Conservation (phyloP, 1,284 basidiomycete genomes). For the Cutaneotrichosporon cavernicola region DNA sequence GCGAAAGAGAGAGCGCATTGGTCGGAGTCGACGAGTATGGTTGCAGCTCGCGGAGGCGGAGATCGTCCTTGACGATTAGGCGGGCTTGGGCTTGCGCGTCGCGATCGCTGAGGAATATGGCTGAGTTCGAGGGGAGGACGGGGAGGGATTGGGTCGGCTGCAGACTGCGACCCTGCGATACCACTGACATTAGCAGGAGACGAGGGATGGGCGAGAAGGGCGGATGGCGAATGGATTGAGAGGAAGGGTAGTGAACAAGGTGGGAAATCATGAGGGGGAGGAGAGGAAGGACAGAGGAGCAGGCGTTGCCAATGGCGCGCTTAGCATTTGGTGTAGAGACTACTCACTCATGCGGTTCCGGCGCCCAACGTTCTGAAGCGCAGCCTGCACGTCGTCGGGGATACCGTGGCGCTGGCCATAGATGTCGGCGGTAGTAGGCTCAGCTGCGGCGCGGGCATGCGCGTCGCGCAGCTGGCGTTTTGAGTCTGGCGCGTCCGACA, state of each 20-base stretch:
- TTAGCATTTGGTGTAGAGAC: background rate
- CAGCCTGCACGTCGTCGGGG: slow-evolving; percentile 32
- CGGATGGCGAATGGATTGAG: background rate
- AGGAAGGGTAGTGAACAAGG: slow-evolving; percentile 6
- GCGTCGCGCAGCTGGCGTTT: slow-evolving; percentile 33
- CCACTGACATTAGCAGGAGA: slow-evolving; percentile 16
- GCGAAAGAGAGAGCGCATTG: slow-evolving; percentile 20
- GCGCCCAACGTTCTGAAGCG: slow-evolving; percentile 40
- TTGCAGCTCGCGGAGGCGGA: slow-evolving; percentile 34
- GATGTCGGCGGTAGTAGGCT: slow-evolving; percentile 38
- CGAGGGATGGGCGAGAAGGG: background rate
- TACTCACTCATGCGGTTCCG: slow-evolving; percentile 40
- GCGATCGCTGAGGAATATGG: slow-evolving; percentile 30
- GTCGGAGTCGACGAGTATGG: slow-evolving; percentile 26
- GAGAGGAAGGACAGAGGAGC: background rate
- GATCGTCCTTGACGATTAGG: slow-evolving; percentile 37
- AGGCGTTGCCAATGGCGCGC: background rate
- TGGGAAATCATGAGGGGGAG: background rate
- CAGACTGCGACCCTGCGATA: slow-evolving; percentile 35
- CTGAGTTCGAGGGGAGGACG: slow-evolving; percentile 20
- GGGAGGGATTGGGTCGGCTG: slow-evolving; percentile 42
- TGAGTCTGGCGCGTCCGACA: slow-evolving; percentile 18
- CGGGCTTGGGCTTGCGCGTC: slow-evolving; percentile 27
- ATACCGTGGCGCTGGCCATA: slow-evolving; percentile 43
- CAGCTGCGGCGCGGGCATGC: slow-evolving; percentile 14